A percentile compares a stretch with the other conserved stretches of the same genome.
phyloP scores from a whole-genome alignment of 164 flowering plant genomes.

The Annona cherimola region DNA sequence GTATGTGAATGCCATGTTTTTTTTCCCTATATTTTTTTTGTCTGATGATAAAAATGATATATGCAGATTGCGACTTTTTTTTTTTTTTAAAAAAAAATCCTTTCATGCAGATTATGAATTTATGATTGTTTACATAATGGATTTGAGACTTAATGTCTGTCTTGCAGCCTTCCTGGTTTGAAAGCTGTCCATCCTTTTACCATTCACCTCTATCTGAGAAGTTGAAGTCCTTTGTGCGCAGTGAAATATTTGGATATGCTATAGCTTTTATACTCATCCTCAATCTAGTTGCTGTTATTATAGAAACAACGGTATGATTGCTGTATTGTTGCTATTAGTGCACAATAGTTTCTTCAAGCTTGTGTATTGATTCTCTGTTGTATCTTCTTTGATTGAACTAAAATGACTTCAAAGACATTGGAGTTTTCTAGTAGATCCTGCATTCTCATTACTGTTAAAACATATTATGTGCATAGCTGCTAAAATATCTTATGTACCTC shows the following conservation, averaged over 20 bases:
- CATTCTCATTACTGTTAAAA: neutral
- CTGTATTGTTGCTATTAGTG: neutral
- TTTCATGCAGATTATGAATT: neutral
- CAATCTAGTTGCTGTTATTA: constrained; percentile 71
- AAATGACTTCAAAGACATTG: neutral
- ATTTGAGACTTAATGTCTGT: constrained; percentile 7
- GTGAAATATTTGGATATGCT: constrained; percentile 66
- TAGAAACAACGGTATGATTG: constrained; percentile 84
- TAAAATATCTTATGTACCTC: neutral
- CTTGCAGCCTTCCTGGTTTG: constrained; percentile 82
- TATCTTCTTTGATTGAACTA: neutral
- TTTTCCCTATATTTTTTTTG: neutral
- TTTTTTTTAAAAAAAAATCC: neutral
- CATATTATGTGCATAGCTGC: too few species aligned
- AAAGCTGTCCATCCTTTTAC: constrained; percentile 51
- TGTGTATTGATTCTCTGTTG: neutral
- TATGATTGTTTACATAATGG: neutral
- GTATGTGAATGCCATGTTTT: neutral
- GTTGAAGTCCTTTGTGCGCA: constrained; percentile 68
- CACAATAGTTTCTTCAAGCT: neutral
- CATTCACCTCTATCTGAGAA: constrained; percentile 49
- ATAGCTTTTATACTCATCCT: constrained; percentile 59
- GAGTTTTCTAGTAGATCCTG: neutral
- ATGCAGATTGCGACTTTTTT: neutral
- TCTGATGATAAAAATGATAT: too few species aligned